Evolutionary conservation across 768 basidiomycete species (phyloP).

Genomic region (Punctularia strigosozonata): DNA sequence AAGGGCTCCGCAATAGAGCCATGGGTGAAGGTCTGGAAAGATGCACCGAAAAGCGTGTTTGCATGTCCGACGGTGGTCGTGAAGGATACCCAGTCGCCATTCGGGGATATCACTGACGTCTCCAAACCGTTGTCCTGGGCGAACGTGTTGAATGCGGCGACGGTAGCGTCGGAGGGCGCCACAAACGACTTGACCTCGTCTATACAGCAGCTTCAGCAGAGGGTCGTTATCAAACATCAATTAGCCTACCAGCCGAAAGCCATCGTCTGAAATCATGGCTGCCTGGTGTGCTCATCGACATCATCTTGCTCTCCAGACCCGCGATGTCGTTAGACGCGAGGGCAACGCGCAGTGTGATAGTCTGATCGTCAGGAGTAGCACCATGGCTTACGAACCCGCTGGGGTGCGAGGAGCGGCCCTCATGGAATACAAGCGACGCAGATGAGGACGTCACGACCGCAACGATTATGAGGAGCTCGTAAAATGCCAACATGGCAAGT

Average conservation of each 20-base stretch:
- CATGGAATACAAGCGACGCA: not conserved
- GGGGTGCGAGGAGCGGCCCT: not conserved
- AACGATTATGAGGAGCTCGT: too few relatives aligned
- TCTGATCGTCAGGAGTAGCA: not conserved
- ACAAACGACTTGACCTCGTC: constrained; percentile 15
- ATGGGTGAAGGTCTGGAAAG: constrained; percentile 23
- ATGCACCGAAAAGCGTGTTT: constrained; percentile 21
- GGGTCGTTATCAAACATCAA: not conserved
- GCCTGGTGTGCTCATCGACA: too few relatives aligned
- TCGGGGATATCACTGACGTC: constrained; percentile 12
- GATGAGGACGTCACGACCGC: too few relatives aligned
- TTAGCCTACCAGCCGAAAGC: too few relatives aligned
- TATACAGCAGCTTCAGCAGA: not conserved
- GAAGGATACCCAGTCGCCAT: constrained; percentile 24
- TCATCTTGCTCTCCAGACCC: constrained; percentile 7
- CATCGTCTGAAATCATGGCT: too few relatives aligned
- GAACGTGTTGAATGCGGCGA: constrained; percentile 16
- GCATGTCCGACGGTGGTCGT: constrained; percentile 21
- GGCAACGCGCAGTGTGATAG: constrained; percentile 8
- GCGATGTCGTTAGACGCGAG: constrained; percentile 6
- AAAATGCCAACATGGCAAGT: too few relatives aligned
- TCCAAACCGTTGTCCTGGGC: constrained; percentile 15
- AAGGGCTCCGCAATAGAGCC: constrained; percentile 13
- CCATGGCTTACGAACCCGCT: not conserved
- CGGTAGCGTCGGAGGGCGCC: constrained; percentile 15